These are phyloP conservation scores for Globisporangium orthogonon DNA, from an alignment of 352 stramenopile genomes.

Conservation along the genomic window DNA sequence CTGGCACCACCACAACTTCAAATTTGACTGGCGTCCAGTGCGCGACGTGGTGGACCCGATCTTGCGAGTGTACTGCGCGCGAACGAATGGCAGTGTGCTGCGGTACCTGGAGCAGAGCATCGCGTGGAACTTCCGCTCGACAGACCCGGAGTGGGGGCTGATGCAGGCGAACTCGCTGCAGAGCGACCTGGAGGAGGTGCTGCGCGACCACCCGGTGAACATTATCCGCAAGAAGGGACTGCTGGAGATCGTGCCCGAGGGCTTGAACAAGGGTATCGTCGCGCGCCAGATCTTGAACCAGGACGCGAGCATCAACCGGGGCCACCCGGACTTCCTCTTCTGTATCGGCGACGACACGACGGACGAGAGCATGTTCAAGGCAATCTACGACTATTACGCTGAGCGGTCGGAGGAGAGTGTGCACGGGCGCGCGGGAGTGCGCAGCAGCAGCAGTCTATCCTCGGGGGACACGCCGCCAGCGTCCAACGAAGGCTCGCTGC, in stretches of 20 bases:
- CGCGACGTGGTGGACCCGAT: constrained; percentile 91
- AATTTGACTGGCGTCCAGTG: constrained; percentile 90
- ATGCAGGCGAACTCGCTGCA: constrained; percentile 93
- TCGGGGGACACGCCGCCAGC: constrained; percentile 13
- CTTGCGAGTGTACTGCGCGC: constrained; percentile 92
- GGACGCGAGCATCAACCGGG: constrained; percentile 60
- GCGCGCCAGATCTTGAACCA: constrained; percentile 93
- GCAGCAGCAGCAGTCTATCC: background rate
- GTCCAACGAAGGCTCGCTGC: constrained; percentile 44
- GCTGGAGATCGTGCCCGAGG: constrained; percentile 94
- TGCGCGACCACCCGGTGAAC: constrained; percentile 64
- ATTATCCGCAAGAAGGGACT: constrained; percentile 89
- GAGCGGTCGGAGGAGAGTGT: constrained; percentile 80
- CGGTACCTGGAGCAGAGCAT: constrained; percentile 92
- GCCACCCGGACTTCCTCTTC: constrained; percentile 93
- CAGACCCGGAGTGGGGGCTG: constrained; percentile 95
- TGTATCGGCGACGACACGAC: constrained; percentile 96
- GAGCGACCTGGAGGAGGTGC: constrained; percentile 71
- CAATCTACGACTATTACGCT: constrained; percentile 89
- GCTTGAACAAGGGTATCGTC: constrained; percentile 95
- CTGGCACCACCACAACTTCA: constrained; percentile 76
- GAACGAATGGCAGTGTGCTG: constrained; percentile 94
- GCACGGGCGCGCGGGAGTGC: constrained; percentile 26
- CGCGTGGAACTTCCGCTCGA: constrained; percentile 96
- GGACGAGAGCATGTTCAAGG: constrained; percentile 98